Conservation (phyloP, 2,329 filamentous ascomycete species). For the Colletotrichum sp. region DNA sequence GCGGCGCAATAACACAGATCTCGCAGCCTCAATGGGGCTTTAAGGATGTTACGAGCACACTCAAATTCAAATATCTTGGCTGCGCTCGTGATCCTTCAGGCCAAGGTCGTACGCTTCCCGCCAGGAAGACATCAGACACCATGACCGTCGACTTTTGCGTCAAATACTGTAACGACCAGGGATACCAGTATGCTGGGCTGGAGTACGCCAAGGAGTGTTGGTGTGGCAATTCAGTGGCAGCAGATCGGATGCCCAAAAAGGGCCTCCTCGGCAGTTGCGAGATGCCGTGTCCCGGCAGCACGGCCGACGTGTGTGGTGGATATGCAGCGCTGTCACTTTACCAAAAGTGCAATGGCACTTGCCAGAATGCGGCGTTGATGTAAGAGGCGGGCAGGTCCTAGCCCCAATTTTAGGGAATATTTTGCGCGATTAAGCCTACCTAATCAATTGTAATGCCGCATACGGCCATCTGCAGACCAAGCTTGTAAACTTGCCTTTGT, state of each 20-base stretch:
- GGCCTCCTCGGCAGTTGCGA: slow-evolving; percentile 48
- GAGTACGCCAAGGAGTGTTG: slow-evolving; percentile 44
- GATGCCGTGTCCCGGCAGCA: slow-evolving; percentile 21
- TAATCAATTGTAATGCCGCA: background rate
- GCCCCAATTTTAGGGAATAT: background rate
- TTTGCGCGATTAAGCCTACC: background rate
- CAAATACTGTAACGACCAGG: slow-evolving; percentile 31
- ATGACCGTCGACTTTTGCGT: slow-evolving; percentile 40
- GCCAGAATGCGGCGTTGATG: slow-evolving; percentile 25
- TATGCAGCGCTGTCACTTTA: slow-evolving; percentile 37
- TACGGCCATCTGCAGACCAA: background rate
- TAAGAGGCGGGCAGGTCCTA: background rate
- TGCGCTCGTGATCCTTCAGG: slow-evolving; percentile 45
- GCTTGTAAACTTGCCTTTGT: background rate
- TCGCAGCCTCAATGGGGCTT: slow-evolving; percentile 41
- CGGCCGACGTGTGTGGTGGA: slow-evolving; percentile 24
- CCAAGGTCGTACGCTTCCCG: slow-evolving; percentile 32
- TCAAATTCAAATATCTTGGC: slow-evolving; percentile 56
- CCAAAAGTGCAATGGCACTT: slow-evolving; percentile 34
- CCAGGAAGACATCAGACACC: slow-evolving; percentile 28
- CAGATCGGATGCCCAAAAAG: slow-evolving; percentile 32
- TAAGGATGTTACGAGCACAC: slow-evolving; percentile 46
- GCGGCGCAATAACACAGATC: slow-evolving; percentile 41
- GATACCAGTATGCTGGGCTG: slow-evolving; percentile 36
- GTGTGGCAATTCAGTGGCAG: slow-evolving; percentile 34